These are phyloP conservation scores for Amaranthus tricolor DNA, from an alignment of 179 eudicot genomes.

Conservation along the genomic window DNA sequence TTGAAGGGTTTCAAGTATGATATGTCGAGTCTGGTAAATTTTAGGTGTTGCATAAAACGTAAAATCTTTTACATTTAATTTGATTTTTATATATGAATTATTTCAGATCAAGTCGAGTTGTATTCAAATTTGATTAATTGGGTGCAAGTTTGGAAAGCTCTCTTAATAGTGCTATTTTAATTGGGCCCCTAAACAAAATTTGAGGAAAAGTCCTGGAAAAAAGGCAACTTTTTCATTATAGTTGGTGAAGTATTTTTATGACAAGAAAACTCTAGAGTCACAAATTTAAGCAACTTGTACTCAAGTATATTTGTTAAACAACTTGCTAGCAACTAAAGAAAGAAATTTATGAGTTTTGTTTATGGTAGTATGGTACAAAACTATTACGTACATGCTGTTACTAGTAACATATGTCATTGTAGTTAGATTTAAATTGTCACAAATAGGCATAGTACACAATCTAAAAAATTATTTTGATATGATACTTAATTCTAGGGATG, in stretches of 20 bases:
- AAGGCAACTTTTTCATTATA: neutral
- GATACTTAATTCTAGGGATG: slow-evolving; percentile 65
- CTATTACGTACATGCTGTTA: neutral
- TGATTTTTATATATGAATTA: too few relatives aligned
- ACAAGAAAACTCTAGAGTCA: neutral
- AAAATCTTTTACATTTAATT: too few relatives aligned
- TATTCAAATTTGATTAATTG: too few relatives aligned
- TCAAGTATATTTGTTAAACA: neutral
- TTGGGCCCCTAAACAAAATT: too few relatives aligned
- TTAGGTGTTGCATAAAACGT: too few relatives aligned
- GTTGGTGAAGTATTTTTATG: neutral
- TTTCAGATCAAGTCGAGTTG: too few relatives aligned
- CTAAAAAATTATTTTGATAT: neutral
- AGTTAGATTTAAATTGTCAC: neutral
- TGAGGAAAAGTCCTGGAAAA: neutral
- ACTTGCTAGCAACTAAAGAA: neutral
- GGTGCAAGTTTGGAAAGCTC: too few relatives aligned
- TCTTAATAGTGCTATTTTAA: too few relatives aligned
- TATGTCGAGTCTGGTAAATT: too few relatives aligned
- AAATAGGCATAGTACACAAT: neutral
- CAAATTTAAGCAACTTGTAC: neutral
- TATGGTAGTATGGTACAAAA: too few relatives aligned
- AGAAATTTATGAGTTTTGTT: too few relatives aligned
- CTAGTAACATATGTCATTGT: neutral
- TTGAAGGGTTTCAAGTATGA: too few relatives aligned